Conservation (phyloP, 192 early-diverging fungal genomes). For the Powellomyces hirtus region DNA sequence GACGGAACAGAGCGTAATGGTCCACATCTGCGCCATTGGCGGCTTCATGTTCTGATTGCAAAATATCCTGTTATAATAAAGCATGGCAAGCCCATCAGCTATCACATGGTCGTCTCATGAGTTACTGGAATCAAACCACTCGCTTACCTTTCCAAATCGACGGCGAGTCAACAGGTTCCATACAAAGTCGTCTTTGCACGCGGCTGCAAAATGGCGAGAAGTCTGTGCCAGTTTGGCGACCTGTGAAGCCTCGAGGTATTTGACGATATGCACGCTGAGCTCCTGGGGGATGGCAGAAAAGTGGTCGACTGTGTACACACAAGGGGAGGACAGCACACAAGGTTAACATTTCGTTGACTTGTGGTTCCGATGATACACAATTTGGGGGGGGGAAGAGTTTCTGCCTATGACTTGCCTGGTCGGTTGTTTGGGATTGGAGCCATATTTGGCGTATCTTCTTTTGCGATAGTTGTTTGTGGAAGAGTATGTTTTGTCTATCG, state of each 20-base stretch:
- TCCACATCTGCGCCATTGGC: background rate
- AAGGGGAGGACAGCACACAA: no score
- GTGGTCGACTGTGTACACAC: no score
- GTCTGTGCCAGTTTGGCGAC: slow-evolving; percentile 10
- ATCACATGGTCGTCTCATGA: background rate
- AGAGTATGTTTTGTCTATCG: no score
- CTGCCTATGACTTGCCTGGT: no score
- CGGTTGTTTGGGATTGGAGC: no score
- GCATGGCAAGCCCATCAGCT: background rate
- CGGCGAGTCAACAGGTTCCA: slow-evolving; percentile 16
- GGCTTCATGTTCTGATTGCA: background rate
- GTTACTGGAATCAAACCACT: background rate
- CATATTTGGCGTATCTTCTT: no score
- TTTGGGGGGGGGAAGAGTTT: no score
- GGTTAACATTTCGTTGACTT: no score
- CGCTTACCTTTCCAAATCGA: slow-evolving; percentile 31
- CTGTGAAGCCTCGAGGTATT: slow-evolving; percentile 3
- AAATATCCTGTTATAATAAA: no score
- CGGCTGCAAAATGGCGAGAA: slow-evolving; percentile 11
- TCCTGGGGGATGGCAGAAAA: slow-evolving; percentile 20
- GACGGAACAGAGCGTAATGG: background rate
- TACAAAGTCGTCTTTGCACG: slow-evolving; percentile 18
- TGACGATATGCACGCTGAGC: slow-evolving; percentile 14
- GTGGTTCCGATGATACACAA: no score
- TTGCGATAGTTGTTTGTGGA: no score